phyloP scores from a whole-genome alignment of 257 asterid genomes.

The Penstemon barbatus region DNA sequence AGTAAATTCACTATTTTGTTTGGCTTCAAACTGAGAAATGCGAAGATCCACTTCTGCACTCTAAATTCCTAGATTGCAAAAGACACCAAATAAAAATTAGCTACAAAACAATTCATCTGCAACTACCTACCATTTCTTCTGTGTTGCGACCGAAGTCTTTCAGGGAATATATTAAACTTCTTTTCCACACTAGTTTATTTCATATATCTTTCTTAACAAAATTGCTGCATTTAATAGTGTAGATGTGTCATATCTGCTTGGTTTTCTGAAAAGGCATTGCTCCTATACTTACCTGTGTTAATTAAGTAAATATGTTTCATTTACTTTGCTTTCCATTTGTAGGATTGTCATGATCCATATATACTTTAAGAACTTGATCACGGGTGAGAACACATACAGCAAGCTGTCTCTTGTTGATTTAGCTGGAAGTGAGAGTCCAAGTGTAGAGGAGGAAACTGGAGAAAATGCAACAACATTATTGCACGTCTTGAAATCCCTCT shows the following conservation, averaged over 20 bases:
- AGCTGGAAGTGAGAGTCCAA: constrained; percentile 82
- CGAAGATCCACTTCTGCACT: constrained; percentile 14
- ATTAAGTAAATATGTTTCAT: constrained; percentile 14
- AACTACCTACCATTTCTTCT: constrained; percentile 16
- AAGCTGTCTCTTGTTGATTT: constrained; percentile 91
- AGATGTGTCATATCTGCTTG: constrained; percentile 16
- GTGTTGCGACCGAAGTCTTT: constrained; percentile 4
- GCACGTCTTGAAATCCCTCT: constrained; percentile 91
- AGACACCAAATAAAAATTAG: constrained; percentile 14
- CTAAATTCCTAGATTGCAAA: constrained; percentile 21
- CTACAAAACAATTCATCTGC: not conserved
- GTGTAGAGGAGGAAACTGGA: constrained; percentile 66
- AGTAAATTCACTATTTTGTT: constrained; percentile 10
- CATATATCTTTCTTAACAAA: constrained; percentile 10
- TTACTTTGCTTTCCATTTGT: constrained; percentile 34
- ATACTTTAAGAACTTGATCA: constrained; percentile 80
- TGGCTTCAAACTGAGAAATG: constrained; percentile 16
- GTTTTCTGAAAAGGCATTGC: constrained; percentile 8
- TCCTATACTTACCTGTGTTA: constrained; percentile 21
- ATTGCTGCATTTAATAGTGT: constrained; percentile 15
- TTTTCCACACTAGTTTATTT: constrained; percentile 18
- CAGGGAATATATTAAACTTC: constrained; percentile 9
- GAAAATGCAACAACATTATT: constrained; percentile 79
- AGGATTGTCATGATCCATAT: constrained; percentile 85
- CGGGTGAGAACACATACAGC: constrained; percentile 84